Evolutionary conservation across 257 asterid genomes (phyloP).

Genomic region (Voacanga thouarsii): DNA sequence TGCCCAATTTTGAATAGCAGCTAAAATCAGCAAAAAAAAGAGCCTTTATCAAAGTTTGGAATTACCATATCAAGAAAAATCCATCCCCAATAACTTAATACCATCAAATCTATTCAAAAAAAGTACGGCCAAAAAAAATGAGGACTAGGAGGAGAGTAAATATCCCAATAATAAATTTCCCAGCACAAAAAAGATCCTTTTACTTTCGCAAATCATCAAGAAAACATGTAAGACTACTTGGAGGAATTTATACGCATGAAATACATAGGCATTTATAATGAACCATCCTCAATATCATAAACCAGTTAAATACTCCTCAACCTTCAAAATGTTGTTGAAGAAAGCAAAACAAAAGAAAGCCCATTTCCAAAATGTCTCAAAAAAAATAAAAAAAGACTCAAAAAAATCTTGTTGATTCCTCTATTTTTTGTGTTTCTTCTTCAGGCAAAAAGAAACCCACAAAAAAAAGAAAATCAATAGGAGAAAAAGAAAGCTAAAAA

Average conservation of each 20-base stretch:
- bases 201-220: not conserved
- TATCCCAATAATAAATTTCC: not conserved
- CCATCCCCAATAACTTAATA: not conserved
- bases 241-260: not conserved
- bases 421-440: too few relatives aligned
- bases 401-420: too few relatives aligned
- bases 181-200: not conserved
- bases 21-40: not conserved
- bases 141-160: not conserved
- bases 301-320: not conserved
- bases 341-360: not conserved
- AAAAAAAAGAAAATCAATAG: too few relatives aligned
- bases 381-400: too few relatives aligned
- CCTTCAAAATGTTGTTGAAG: not conserved
- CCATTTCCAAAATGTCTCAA: not conserved
- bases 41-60: not conserved
- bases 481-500: too few relatives aligned
- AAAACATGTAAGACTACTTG: not conserved
- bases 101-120: not conserved
- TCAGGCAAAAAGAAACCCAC: too few relatives aligned
- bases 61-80: not conserved
- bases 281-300: conserved; percentile 4
- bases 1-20: not conserved
- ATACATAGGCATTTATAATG: not conserved
- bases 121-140: not conserved